A percentile compares a stretch with the other conserved stretches of the same genome.
Evolutionary conservation across 495 filamentous ascomycete species (phyloP).

Genomic region (Aspergillus bertholletiae): DNA sequence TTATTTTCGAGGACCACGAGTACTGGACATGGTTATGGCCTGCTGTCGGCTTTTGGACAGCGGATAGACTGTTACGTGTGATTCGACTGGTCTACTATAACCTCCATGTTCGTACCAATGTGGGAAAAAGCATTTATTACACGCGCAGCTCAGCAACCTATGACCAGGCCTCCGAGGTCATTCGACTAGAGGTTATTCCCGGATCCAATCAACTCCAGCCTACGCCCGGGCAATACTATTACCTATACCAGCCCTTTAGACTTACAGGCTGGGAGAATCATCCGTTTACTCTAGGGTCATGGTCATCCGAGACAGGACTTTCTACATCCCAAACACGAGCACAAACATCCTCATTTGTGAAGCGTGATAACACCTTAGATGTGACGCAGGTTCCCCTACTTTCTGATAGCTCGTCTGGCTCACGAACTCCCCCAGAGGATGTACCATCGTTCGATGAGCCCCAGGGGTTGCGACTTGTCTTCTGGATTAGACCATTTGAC

Average conservation of each 20-base stretch:
- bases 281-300: constrained; percentile 54
- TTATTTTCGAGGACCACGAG: constrained; percentile 41
- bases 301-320: constrained; percentile 25
- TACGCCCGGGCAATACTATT: constrained; percentile 53
- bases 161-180: constrained; percentile 44
- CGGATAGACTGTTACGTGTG: constrained; percentile 48
- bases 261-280: constrained; percentile 56
- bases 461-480: constrained; percentile 24
- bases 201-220: constrained; percentile 30
- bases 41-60: constrained; percentile 45
- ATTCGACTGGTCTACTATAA: constrained; percentile 49
- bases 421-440: neutral
- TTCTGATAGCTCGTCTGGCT: constrained; percentile 11
- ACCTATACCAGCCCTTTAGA: constrained; percentile 49
- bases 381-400: constrained; percentile 33
- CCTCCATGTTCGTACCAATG: constrained; percentile 21
- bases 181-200: constrained; percentile 44
- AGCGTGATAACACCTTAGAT: constrained; percentile 11
- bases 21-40: constrained; percentile 55
- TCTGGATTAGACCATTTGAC: constrained; percentile 47
- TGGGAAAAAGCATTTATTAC: constrained; percentile 15
- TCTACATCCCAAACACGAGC: neutral
- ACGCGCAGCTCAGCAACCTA: constrained; percentile 40
- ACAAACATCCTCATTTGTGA: neutral
- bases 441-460: neutral